phyloP scores from a whole-genome alignment of 1,284 basidiomycete species.

The Hymenochaete sp. region DNA sequence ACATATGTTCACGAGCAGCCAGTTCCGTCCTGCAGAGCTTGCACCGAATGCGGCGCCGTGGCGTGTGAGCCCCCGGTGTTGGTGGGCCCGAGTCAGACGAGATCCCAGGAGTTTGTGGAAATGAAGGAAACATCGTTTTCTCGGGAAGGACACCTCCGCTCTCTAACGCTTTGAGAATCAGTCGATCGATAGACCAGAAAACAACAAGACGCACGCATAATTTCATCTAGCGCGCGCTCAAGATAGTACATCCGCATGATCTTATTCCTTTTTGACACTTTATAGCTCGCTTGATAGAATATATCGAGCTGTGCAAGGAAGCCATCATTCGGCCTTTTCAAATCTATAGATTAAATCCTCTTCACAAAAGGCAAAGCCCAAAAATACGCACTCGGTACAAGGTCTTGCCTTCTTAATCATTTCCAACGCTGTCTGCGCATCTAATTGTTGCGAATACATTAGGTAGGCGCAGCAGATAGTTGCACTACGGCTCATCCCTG shows the following conservation, averaged over 20 bases:
- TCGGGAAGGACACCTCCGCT: constrained; percentile 59
- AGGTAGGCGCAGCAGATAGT: constrained; percentile 79
- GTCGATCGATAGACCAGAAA: not conserved
- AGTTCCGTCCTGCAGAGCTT: constrained; percentile 80
- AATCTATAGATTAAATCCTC: constrained; percentile 1
- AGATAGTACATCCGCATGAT: constrained; percentile 74
- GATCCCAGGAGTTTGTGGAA: constrained; percentile 57
- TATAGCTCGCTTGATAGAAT: constrained; percentile 64
- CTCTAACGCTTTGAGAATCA: constrained; percentile 33
- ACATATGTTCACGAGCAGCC: constrained; percentile 84
- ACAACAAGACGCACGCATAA: constrained; percentile 54
- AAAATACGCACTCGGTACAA: constrained; percentile 51
- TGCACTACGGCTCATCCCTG: constrained; percentile 76
- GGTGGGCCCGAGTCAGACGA: constrained; percentile 52
- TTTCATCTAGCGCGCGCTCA: constrained; percentile 60
- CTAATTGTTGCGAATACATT: constrained; percentile 65
- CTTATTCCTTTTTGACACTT: constrained; percentile 62
- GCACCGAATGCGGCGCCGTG: constrained; percentile 71
- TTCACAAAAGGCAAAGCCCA: not conserved
- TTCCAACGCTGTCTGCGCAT: constrained; percentile 57
- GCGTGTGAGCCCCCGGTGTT: constrained; percentile 38
- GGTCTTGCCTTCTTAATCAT: constrained; percentile 59
- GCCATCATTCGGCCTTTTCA: constrained; percentile 65
- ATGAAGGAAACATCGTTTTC: constrained; percentile 68
- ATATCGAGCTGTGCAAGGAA: constrained; percentile 73